phyloP scores from a whole-genome alignment of 768 basidiomycete genomes.

The Lentinula sp. region DNA sequence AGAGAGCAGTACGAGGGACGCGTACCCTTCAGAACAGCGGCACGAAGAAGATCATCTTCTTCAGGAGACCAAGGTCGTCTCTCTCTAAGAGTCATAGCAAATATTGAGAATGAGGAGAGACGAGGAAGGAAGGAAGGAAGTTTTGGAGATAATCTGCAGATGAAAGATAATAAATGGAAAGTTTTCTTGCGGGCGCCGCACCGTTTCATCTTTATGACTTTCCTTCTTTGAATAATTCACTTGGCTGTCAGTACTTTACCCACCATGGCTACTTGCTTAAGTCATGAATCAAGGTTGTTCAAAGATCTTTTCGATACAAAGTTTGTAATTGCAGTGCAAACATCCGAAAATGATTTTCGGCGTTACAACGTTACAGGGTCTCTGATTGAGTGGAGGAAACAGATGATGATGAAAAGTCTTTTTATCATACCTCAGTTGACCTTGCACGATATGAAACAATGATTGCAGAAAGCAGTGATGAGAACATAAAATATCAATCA shows the following conservation, averaged over 20 bases:
- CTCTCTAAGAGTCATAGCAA: constrained; percentile 22
- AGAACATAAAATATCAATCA: neutral
- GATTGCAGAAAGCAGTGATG: neutral
- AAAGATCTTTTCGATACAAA: neutral
- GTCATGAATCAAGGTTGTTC: neutral
- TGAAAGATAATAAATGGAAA: neutral
- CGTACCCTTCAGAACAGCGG: constrained; percentile 42
- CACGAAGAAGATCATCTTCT: constrained; percentile 47
- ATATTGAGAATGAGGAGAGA: neutral
- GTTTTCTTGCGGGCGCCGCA: neutral
- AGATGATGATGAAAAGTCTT: neutral
- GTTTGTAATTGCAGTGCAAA: neutral
- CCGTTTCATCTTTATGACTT: neutral
- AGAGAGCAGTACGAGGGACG: neutral
- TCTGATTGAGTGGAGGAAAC: neutral
- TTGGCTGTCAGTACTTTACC: neutral
- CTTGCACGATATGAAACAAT: neutral
- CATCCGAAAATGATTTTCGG: neutral
- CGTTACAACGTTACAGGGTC: neutral
- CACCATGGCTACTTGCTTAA: too few species aligned
- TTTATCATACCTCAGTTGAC: neutral
- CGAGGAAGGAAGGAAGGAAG: neutral
- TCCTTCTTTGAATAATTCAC: neutral
- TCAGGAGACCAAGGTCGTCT: constrained; percentile 46
- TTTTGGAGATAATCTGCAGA: neutral